Conservation (phyloP, 495 filamentous ascomycete genomes). For the Neurospora discreta region DNA sequence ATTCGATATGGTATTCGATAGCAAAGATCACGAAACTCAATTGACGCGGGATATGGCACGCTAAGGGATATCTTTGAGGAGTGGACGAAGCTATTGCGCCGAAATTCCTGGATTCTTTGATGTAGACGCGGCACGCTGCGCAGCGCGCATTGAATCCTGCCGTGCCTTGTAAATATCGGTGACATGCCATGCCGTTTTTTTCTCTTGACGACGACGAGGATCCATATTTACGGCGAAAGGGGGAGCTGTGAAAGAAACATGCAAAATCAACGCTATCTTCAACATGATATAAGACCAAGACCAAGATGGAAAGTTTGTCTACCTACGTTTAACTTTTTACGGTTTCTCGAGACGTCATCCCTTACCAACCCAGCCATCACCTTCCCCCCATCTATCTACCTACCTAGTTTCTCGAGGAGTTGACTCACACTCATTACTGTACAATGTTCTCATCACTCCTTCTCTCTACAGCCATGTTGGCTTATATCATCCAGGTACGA, state of each 20-base stretch:
- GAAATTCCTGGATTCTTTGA: neutral
- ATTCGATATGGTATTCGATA: neutral
- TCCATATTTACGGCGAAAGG: neutral
- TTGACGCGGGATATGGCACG: neutral
- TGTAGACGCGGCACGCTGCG: neutral
- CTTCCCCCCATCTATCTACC: no score
- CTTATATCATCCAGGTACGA: neutral
- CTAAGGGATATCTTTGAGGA: neutral
- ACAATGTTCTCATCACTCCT: neutral
- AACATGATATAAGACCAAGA: neutral
- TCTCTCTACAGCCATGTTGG: neutral
- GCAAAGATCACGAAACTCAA: neutral
- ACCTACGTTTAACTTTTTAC: no score
- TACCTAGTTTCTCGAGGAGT: neutral
- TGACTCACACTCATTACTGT: neutral
- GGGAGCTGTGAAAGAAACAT: neutral
- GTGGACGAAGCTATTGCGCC: neutral
- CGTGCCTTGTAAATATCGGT: neutral
- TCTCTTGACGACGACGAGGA: neutral
- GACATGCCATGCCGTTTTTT: neutral
- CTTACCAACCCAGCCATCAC: neutral
- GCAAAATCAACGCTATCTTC: neutral
- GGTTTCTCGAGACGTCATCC: neutral
- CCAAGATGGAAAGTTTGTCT: neutral
- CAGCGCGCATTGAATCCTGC: neutral